These are phyloP conservation scores for Helianthus tuberosus DNA, from an alignment of 129 eudicot genomes.

Conservation along the genomic window DNA sequence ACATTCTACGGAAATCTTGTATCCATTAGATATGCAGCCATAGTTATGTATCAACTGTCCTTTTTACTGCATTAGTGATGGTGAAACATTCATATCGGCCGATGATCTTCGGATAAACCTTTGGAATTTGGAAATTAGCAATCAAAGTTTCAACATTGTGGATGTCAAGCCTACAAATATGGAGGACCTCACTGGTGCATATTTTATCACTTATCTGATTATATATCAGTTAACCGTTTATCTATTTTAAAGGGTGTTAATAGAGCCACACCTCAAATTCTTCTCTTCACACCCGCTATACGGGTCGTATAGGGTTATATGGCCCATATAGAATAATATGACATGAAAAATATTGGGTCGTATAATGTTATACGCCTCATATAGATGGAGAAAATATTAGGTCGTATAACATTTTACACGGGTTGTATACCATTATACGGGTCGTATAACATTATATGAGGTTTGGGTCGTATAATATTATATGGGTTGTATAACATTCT, in stretches of 20 bases:
- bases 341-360: too few species aligned
- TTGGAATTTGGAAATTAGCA: slow-evolving; percentile 96
- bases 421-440: too few species aligned
- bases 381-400: too few species aligned
- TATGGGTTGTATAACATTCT: too few species aligned
- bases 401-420: too few species aligned
- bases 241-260: neutral
- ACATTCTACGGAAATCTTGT: neutral
- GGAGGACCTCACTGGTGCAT: slow-evolving; percentile 94
- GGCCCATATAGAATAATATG: too few species aligned
- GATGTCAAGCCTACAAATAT: slow-evolving; percentile 91
- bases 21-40: neutral
- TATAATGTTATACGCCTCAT: too few species aligned
- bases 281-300: too few species aligned
- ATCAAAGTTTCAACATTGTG: slow-evolving; percentile 94
- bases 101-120: slow-evolving; percentile 96
- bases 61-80: slow-evolving; percentile 61
- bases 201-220: neutral
- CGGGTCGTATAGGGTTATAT: too few species aligned
- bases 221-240: neutral
- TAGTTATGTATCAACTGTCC: neutral
- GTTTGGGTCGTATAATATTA: too few species aligned
- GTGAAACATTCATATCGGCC: slow-evolving; percentile 97
- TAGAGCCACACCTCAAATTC: too few species aligned
- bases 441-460: too few species aligned